These are phyloP conservation scores for Bretschneidera sinensis DNA, from an alignment of 345 rosid species.

Conservation along the genomic window DNA sequence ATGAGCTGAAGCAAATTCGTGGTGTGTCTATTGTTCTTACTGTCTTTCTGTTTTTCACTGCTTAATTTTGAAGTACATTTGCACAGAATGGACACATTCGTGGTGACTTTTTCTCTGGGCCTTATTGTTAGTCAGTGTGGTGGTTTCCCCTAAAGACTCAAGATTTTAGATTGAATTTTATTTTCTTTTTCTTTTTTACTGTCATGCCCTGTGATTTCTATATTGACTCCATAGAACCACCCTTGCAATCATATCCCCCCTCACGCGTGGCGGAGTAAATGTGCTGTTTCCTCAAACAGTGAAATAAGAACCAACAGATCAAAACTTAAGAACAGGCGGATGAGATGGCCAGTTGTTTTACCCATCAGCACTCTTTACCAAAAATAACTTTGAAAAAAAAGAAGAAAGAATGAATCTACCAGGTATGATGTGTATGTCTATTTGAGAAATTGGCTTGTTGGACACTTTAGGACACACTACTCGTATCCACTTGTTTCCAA, in stretches of 20 bases:
- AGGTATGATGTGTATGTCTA: neutral
- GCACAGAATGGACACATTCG: constrained; percentile 1
- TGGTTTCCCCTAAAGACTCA: neutral
- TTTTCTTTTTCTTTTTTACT: neutral
- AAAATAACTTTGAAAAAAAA: too few relatives aligned
- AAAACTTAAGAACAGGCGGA: too few relatives aligned
- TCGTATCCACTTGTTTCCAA: too few relatives aligned
- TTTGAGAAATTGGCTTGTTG: neutral
- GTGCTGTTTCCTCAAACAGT: too few relatives aligned
- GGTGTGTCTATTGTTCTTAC: constrained; percentile 39
- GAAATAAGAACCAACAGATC: too few relatives aligned
- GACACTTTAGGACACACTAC: neutral
- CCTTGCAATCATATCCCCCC: neutral
- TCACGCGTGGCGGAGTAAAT: too few relatives aligned
- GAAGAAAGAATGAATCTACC: too few relatives aligned
- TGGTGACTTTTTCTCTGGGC: neutral
- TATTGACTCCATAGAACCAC: too few relatives aligned
- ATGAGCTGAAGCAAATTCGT: constrained; percentile 60
- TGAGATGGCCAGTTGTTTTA: constrained; percentile 2
- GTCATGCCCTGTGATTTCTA: too few relatives aligned
- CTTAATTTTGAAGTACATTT: neutral
- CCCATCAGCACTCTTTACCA: neutral
- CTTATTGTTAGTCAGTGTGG: constrained; percentile 2
- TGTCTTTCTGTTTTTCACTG: constrained; percentile 7
- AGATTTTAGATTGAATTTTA: neutral